Conservation (phyloP, 441 rosid genomes). For the Flueggea neowawraea region DNA sequence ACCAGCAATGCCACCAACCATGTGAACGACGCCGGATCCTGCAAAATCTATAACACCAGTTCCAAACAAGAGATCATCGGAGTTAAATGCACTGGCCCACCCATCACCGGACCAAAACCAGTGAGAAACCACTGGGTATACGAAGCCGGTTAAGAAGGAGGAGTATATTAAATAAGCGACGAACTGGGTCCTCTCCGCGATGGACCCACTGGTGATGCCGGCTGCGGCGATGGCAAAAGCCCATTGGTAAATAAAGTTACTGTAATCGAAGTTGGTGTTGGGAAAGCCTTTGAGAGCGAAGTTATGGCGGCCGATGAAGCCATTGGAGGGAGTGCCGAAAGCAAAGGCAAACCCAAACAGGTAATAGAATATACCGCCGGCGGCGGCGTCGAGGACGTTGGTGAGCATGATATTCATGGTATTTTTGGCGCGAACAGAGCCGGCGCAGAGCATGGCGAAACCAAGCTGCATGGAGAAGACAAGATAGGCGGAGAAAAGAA, state of each 20-base stretch:
- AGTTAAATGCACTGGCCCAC: conserved; percentile 74
- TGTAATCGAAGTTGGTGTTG: conserved; percentile 25
- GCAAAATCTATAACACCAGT: conserved; percentile 66
- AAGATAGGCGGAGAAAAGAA: conserved; percentile 86
- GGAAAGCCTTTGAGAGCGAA: conserved; percentile 35
- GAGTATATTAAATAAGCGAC: conserved; percentile 68
- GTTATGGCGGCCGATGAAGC: conserved; percentile 45
- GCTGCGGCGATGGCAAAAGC: conserved; percentile 78
- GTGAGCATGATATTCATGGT: conserved; percentile 58
- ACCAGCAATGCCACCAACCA: conserved; percentile 76
- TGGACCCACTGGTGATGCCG: conserved; percentile 74
- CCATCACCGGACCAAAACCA: conserved; percentile 75
- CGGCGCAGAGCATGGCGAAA: conserved; percentile 93
- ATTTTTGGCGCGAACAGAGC: conserved; percentile 89
- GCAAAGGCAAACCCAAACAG: conserved; percentile 50
- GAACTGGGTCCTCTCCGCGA: conserved; percentile 71
- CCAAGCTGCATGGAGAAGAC: conserved; percentile 96
- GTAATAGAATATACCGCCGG: conserved; percentile 45
- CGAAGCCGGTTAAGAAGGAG: conserved; percentile 65
- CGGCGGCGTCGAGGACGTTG: conserved; percentile 50
- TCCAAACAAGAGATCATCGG: conserved; percentile 44
- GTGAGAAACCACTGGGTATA: conserved; percentile 64
- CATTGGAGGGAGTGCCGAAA: conserved; percentile 38
- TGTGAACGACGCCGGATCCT: conserved; percentile 75
- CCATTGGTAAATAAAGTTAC: conserved; percentile 43